Base-by-base conservation (phyloP, 2,329 filamentous ascomycete genomes). In the Microdochium paspali region DNA sequence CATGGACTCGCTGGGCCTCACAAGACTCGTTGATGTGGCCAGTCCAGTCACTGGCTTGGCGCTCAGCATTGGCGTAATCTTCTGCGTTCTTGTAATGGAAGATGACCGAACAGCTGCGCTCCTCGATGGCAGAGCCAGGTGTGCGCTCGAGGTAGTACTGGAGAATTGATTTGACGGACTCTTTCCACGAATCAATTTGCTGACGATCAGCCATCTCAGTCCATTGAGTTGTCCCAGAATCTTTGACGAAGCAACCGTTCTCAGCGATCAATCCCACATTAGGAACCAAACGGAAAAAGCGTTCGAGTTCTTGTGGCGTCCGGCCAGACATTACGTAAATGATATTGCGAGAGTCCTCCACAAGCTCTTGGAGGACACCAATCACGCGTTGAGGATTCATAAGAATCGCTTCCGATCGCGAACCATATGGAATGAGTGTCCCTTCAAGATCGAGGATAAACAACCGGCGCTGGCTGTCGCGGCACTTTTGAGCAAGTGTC, bases 1-100 rank as follows among this genome's bases (percentile, higher is more conserved):
- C 91, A 59, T 90, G 88, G 4, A 97, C 85, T 26, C 82, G 79
- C 65, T 94, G 87, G 47, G 77, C 80, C 61, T 89, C 84, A 61
- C 90, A 95, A 0, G 89, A 87, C 60, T 95, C 90, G 61, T 97
- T 97, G 72, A 97, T 93, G 58, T 96, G 90, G 52, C 87, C 90
- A 0, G 89, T 89, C 59, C 90, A 95, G 61, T 97, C 91, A 20
- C 85, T 86, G 0, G 90, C 91, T 57, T 90, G 85, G 20, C 89
- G 82, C 49, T 79, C 75, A 0, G 90, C 90, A 23, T 79, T 77
- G 46, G 85, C 80, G 49, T 79, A 79, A 61, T 96, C 88, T 47
- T 89, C 85, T 2, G 86, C 84, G 46, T 82, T 83, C 62, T 87
- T 86, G 68, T 93, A 94, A 66, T 95, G 88, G 72, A 95, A 95